Evolutionary conservation across 129 eudicot genomes (phyloP), one percentile per base, ranked within the genome.

Genomic region (Chrysanthemum lavandulifolium): DNA sequence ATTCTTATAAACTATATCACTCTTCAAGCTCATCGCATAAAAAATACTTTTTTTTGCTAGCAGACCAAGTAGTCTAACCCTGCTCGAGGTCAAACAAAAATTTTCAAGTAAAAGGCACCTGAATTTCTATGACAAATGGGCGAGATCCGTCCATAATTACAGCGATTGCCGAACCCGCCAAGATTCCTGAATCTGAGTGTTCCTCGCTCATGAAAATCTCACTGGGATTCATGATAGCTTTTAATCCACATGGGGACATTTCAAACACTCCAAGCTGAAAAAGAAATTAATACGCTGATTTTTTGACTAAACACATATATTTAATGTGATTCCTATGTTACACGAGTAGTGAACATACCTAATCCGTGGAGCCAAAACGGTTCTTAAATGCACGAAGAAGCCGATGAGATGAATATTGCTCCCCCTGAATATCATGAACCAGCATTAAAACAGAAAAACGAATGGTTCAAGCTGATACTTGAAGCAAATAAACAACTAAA

Each of bases 91-190:
- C 27, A 25, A 1, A 25, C 27, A 19, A 25, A 25, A 25, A 25
- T 25, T 25, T 25, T 45, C 21, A 29, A 27, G 18, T 16, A 73
- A 54, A 63, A 43, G 29, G 23, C 36, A 88, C 98, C 97, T 94
- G 98, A 74, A 90, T 82, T 83, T 90, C 96, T 45, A 94, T 79
- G 19, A 94, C 81, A 71, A 90, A 90, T 64, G 96, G 75, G 51
- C 97, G 93, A 29, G 98, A 87, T 68, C 97, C 93, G 75, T 94
- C 91, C 92, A 94, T 81, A 43, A 88, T 75, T 21, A 88, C 86
- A 19, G 21, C 21, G 21, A 19, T 19, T 19, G 21, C 21, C 21
- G 21, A 19, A 19, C 21, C 21, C 21, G 21, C 21, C 21, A 19
- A 19, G 21, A 19, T 19, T 19, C 0, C 0, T 19, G 21, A 19